Conservation (phyloP, 768 basidiomycete genomes). For the Collybia nuda region DNA sequence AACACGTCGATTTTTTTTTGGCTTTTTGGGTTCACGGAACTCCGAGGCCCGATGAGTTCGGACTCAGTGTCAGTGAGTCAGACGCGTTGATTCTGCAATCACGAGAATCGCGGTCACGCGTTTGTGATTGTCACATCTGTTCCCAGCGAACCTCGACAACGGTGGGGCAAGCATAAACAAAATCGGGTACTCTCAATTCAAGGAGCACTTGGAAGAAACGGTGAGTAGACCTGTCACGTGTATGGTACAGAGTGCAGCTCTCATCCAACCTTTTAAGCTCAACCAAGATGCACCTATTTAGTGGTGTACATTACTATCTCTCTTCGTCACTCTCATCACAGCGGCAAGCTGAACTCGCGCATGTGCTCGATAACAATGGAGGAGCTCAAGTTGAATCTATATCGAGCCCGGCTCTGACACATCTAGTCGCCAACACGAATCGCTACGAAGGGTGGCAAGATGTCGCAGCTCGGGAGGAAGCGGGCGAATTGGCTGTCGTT, state of each 20-base stretch:
- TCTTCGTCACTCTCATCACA: constrained; percentile 45
- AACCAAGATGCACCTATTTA: constrained; percentile 29
- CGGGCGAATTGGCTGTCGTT: constrained; percentile 29
- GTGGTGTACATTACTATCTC: constrained; percentile 44
- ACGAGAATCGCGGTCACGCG: constrained; percentile 9
- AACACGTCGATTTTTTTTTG: too few species aligned
- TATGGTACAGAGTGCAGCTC: too few species aligned
- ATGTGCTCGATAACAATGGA: constrained; percentile 53
- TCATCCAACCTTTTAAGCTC: too few species aligned
- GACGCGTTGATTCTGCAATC: neutral
- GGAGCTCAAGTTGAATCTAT: constrained; percentile 33
- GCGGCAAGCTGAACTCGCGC: constrained; percentile 41
- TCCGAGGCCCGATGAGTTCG: too few species aligned
- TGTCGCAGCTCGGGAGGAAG: constrained; percentile 22
- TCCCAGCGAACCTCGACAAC: neutral
- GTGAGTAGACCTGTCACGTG: too few species aligned
- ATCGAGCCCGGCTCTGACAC: constrained; percentile 39
- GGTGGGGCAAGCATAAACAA: too few species aligned
- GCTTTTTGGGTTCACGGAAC: too few species aligned
- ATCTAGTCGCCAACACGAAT: constrained; percentile 57
- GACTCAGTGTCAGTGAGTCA: too few species aligned
- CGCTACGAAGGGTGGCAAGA: constrained; percentile 56
- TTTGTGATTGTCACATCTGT: constrained; percentile 8
- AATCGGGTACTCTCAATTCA: neutral
- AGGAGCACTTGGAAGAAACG: neutral